Evolutionary conservation across 2,329 filamentous ascomycete genomes (phyloP), one percentile per base, ranked within the genome.

Genomic region (Botryosphaeria dothidea): DNA sequence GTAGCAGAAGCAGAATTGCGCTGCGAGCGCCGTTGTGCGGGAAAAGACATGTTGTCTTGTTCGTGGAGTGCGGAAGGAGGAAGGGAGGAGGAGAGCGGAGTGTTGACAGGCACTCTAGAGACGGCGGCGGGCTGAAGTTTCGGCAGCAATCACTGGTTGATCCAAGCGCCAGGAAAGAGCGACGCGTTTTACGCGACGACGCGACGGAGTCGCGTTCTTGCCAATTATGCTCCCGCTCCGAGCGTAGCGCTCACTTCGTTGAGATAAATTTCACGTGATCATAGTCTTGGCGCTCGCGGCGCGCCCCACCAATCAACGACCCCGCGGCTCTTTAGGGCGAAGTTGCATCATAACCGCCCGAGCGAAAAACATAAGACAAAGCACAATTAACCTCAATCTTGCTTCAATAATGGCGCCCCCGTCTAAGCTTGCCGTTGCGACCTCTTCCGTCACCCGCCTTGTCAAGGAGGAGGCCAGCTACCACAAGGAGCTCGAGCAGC

Each of bases 401-500:
- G 11, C 19, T 23, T 8, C 17, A 31, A 62, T 78, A 57, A 97
- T 97, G 93, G 85, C 92, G 3, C 85, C 92, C 34, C 91, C 91
- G 49, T 88, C 89, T 1, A 85, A 89, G 70, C 87, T 97, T 76
- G 79, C 87, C 72, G 95, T 97, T 74, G 88, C 90, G 49, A 95
- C 92, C 25, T 87, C 89, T 67, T 88, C 92, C 21, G 87, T 98
- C 70, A 84, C 86, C 71, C 92, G 95, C 66, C 86, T 98, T 54
- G 87, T 97, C 69, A 97, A 96, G 79, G 95, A 99, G 79, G 92
- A 97, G 78, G 83, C 86, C 43, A 94, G 90, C 72, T 98, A 99
- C 81, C 90, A 93, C 83, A 90, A 90, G 75, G 95, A 99, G 78
- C 85, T 93, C 21, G 82, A 85, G 68, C 83, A 89, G 69, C 93